Base-by-base conservation (phyloP, 1,284 basidiomycete species). In the Ganoderma sinense region DNA sequence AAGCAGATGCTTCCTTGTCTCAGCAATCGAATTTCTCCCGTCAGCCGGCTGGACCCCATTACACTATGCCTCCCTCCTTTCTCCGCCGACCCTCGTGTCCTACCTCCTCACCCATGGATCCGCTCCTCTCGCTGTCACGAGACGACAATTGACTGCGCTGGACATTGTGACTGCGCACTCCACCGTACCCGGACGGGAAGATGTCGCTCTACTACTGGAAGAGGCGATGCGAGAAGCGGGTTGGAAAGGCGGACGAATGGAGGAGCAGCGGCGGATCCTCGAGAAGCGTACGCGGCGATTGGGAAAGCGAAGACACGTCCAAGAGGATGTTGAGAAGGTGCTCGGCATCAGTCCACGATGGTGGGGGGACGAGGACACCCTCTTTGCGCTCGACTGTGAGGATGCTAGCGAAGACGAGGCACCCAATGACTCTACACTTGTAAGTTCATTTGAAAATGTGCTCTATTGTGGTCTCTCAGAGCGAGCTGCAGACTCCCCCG, bases 21-120 rank as follows among this genome's bases (percentile, higher is more conserved):
- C 51, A 64, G 36, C 18, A 61, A 31, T 39, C 40, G 16, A 58
- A 6, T 58, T 62, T 33, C 64, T 33, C 13, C 26, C 16, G 51
- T 18, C 76, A 96, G 95, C 89, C 69, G 97, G 97, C 53, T 99
- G 97, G 97, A 97, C 95, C 3, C 91, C 97, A 1, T 84, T 99
- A n/a, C 97, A 98, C 79, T 94, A 97, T 83, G 96, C 97, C 13
- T 94, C 93, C 18, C 83, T 98, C 67, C 85, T 95, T 60, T 92
- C 96, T 16, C 96, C 97, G 43, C 93, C 97, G 7, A 97, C 97
- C 0, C 85, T 99, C 20, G 90, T 98, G 43, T 95, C 96, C 0
- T 94, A 96, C 84, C 86, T 99, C 33, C 91, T 99, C 81, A 97
- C 95, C 20, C 94, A 96, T 75, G 96, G 97, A 53, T 94, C 94